A percentile compares a stretch with the other conserved stretches of the same genome.
phyloP scores from a whole-genome alignment of 129 eudicot genomes.

The Dittrichia graveolens region DNA sequence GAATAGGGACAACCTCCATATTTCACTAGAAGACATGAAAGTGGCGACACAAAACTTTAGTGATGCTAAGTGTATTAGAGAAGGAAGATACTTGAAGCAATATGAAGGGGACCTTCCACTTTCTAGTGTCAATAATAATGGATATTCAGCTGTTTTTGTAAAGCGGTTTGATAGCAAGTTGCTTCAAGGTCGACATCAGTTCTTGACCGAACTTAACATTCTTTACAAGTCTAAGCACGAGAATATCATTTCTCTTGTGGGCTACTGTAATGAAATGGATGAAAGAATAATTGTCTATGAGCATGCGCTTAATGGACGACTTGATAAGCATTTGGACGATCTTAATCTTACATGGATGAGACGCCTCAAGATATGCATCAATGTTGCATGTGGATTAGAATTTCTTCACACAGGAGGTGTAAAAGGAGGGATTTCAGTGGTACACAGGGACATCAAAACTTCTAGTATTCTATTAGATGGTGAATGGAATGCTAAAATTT shows the following conservation, averaged over 20 bases:
- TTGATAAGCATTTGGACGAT: not conserved
- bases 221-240: not conserved
- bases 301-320: not conserved
- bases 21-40: not conserved
- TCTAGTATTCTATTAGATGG: not conserved
- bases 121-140: not conserved
- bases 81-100: conserved; percentile 14
- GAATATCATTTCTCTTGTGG: not conserved
- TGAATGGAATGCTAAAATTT: conserved; percentile 10
- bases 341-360: not conserved
- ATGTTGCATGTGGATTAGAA: not conserved
- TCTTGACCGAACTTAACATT: not conserved
- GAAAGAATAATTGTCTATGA: conserved; percentile 5
- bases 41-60: conserved; percentile 6
- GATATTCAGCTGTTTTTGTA: not conserved
- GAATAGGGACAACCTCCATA: not conserved
- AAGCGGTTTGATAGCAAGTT: conserved; percentile 9
- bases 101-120: not conserved
- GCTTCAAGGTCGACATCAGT: not conserved
- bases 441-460: conserved; percentile 6
- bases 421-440: not conserved
- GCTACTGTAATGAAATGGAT: not conserved
- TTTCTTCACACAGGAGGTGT: conserved; percentile 2
- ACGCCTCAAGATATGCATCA: conserved; percentile 12
- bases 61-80: not conserved